Evolutionary conservation across 2,329 filamentous ascomycete genomes (phyloP).

Genomic region (Curvularia lunata): DNA sequence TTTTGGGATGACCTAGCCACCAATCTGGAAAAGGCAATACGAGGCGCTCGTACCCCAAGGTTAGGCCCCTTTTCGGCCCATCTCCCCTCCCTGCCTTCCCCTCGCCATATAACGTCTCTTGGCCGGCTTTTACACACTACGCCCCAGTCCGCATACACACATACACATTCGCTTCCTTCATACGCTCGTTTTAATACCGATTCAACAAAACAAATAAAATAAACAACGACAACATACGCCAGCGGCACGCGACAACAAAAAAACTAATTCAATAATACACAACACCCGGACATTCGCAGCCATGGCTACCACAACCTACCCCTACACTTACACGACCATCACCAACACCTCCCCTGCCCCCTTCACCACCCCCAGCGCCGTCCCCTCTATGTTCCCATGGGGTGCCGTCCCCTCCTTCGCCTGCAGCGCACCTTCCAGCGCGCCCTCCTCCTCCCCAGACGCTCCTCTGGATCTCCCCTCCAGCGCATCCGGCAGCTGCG

Average conservation of each 20-base stretch:
- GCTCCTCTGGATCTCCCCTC: conserved; percentile 11
- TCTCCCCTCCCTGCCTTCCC: neutral
- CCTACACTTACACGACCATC: conserved; percentile 24
- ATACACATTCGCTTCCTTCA: no score
- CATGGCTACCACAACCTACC: conserved; percentile 15
- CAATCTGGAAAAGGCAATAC: neutral
- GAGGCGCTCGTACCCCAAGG: neutral
- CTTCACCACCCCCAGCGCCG: conserved; percentile 18
- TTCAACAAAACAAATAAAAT: no score
- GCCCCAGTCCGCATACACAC: neutral
- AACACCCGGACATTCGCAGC: neutral
- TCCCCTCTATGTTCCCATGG: conserved; percentile 24
- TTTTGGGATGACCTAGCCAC: neutral
- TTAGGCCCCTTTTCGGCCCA: neutral
- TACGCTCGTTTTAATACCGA: no score
- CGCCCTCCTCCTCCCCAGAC: conserved; percentile 10
- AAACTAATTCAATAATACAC: no score
- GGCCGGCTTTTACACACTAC: no score
- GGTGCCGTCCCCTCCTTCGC: conserved; percentile 12
- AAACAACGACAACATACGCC: neutral
- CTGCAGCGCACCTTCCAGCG: conserved; percentile 7
- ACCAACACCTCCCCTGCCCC: conserved; percentile 15
- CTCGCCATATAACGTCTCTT: neutral
- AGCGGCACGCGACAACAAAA: neutral
- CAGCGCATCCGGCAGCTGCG: conserved; percentile 17